phyloP scores from a whole-genome alignment of 768 basidiomycete genomes.

The Suillus occidentalis region DNA sequence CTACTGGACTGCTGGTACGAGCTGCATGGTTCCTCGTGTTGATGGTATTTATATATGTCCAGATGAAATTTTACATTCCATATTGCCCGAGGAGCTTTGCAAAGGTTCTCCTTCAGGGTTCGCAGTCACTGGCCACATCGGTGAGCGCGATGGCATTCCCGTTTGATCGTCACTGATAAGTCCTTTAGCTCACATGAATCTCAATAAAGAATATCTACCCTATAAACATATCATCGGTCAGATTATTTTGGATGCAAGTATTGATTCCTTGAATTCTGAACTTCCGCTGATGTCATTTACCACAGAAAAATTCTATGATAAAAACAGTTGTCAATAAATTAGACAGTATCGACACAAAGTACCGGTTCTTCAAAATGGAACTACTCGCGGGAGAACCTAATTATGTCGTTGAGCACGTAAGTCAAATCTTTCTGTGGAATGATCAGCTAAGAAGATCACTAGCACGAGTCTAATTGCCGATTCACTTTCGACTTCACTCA shows the following conservation, averaged over 20 bases:
- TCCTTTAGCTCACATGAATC: constrained; percentile 81
- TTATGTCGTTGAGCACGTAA: constrained; percentile 83
- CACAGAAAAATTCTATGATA: constrained; percentile 81
- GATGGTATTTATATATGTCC: constrained; percentile 8
- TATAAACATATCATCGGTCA: constrained; percentile 91
- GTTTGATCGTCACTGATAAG: constrained; percentile 3
- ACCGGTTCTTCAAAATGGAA: constrained; percentile 97
- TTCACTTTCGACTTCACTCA: constrained; percentile 94
- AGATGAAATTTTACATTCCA: constrained; percentile 84
- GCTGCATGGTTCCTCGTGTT: constrained; percentile 19
- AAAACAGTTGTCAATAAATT: constrained; percentile 96
- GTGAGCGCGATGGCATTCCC: constrained; percentile 41
- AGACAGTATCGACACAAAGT: constrained; percentile 78
- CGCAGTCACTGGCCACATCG: constrained; percentile 88
- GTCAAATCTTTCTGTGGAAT: constrained; percentile 1
- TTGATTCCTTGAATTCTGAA: not conserved
- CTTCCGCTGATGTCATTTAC: constrained; percentile 11
- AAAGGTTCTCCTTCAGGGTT: constrained; percentile 86
- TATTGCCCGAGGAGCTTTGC: constrained; percentile 76
- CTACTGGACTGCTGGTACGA: constrained; percentile 82
- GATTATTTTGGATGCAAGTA: constrained; percentile 83
- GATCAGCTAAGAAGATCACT: not conserved
- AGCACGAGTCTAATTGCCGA: constrained; percentile 84
- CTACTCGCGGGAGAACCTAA: constrained; percentile 88
- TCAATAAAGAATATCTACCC: constrained; percentile 87